Evolutionary conservation across 2,329 filamentous ascomycete species (phyloP), one percentile per base, ranked within the genome.

Genomic region (Penicillium psychrosexuale): DNA sequence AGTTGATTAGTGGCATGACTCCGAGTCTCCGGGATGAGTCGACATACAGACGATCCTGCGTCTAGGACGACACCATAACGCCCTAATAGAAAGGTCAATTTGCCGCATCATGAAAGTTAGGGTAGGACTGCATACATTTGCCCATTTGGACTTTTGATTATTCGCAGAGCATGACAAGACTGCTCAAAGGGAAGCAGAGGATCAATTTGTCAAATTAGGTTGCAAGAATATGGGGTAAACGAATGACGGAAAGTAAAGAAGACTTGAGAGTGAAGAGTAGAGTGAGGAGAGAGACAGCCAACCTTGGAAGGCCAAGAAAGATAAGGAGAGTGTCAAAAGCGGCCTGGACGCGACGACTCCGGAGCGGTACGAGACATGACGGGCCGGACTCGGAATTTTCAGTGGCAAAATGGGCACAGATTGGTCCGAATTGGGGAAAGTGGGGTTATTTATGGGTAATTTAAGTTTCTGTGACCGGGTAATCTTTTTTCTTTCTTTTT

Each of bases 11-110:
- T 47, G 15, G 44, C 51, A 58, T 54, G 50, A 53, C 39, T 37
- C n/a, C 5, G 13, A 34, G 33, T 30, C 37, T 31, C 27, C 34
- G n/a, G 6, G 19, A 38, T 17, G 7, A 47, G 7, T 42, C 13
- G 33, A 73, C 78, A 61, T 75, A 84, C 82, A 68, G 94, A 97
- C 74, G 94, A 97, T 65, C 94, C 94, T 72, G 94, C 94, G 82
- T 99, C 94, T 69, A 99, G 84, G 71, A 99, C 92, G 67, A 97
- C 90, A 71, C 92, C 94, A 81, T 95, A 97, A 78, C 80, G 78
- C 80, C 81, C 81, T 83, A 53, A 28, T 39, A 19, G 43, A 31
- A 39, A 37, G 47, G 47, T 53, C 28, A 53, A 46, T 38, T 22
- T 33, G 4, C 15, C 19, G 38, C 22, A 50, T 49, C 13, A 55